A percentile compares a stretch with the other conserved stretches of the same genome.
phyloP scores from a whole-genome alignment of 257 asterid species.

The Scutellaria baicalensis region DNA sequence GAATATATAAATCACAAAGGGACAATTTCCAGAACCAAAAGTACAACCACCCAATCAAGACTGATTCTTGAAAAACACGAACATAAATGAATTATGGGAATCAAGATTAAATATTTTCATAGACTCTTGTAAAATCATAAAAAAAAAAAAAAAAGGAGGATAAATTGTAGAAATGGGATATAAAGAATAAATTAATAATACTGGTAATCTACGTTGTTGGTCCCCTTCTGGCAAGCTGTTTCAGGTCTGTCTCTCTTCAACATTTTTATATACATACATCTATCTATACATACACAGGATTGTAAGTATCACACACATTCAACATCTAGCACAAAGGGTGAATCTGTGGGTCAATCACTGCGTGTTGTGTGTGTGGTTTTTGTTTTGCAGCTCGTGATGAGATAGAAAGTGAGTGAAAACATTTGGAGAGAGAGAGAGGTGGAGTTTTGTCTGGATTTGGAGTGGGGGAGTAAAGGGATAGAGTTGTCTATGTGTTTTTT shows the following conservation, averaged over 20 bases:
- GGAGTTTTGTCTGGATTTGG: constrained; percentile 33
- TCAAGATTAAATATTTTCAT: neutral
- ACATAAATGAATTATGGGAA: too few relatives aligned
- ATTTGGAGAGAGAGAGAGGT: neutral
- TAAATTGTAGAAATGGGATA: constrained; percentile 9
- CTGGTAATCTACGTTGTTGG: constrained; percentile 25
- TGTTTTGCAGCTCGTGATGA: constrained; percentile 54
- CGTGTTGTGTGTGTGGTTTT: constrained; percentile 15
- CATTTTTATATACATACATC: neutral
- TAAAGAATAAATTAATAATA: neutral
- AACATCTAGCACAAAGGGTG: constrained; percentile 4
- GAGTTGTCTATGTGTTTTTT: neutral
- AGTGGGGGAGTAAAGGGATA: constrained; percentile 12
- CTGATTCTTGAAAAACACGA: constrained; percentile 1
- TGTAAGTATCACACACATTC: neutral
- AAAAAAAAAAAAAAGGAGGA: neutral
- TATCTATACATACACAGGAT: neutral
- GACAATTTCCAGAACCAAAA: neutral
- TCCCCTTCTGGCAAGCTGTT: constrained; percentile 48
- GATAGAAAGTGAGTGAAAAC: constrained; percentile 30
- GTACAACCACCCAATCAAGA: neutral
- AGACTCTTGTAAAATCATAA: neutral
- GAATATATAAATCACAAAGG: too few relatives aligned
- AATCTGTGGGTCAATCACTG: constrained; percentile 15
- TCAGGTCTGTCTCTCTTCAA: constrained; percentile 29